Evolutionary conservation across 2,329 filamentous ascomycete genomes (phyloP), one percentile per base, ranked within the genome.

Genomic region (Talaromyces albobiverticillius): DNA sequence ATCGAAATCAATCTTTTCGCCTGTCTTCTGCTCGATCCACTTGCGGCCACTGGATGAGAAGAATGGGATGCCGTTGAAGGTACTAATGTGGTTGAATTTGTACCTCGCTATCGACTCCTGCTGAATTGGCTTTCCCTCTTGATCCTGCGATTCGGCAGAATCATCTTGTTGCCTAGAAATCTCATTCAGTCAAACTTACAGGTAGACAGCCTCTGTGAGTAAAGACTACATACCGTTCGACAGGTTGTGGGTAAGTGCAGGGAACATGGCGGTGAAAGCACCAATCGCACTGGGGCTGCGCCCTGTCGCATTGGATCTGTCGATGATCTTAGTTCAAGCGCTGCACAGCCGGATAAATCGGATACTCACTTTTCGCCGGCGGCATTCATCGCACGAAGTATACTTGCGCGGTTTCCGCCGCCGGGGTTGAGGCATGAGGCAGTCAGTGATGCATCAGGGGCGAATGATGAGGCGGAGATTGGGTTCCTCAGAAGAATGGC

Each of bases 281-380:
- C 77, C 77, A 80, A 61, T 80, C 76, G 64, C 78, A 80, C 46
- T 71, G 67, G 3, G 74, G 72, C 9, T 67, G 56, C 14, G 67
- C 68, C 2, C 67, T 69, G 60, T 78, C 78, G 57, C 79, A 81
- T 69, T 80, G 78, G 56, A 81, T 81, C 76, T 79, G 51, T 29
- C 25, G 9, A 29, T 29, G 9, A 9, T 29, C 4, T 29, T 29
- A 29, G 25, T 5, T 29, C 25, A 29, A 29, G 9, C 9, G 25
- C 25, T 29, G n/a, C n/a, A n/a, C n/a, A 29, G 25, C 5, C 9
- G 9, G 25, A 29, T 29, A 9, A 29, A 29, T 29, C 4, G 9
- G 25, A 4, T 9, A 29, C 25, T 29, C 9, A 9, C 25, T 9
- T 29, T 29, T 29, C 25, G 25, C 25, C 25, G 25, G 25, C 25